Evolutionary conservation across 2,329 filamentous ascomycete species (phyloP), one percentile per base, ranked within the genome.

Genomic region (Didymella lethalis): DNA sequence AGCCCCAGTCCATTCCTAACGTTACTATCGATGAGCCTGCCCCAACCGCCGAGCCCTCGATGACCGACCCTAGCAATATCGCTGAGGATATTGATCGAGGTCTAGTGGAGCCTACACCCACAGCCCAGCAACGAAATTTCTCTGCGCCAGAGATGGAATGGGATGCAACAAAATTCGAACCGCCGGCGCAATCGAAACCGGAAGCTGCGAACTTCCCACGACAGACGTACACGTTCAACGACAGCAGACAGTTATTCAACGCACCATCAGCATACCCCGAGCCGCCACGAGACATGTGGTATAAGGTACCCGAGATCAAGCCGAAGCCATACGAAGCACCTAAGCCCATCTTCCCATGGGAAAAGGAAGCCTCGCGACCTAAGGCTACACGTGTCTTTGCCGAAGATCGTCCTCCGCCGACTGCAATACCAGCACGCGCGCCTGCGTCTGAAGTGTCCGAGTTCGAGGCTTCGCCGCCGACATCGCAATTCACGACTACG

Each of bases 331-430:
- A 86, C 47, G 82, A 88, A 64, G 85, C 81, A 61, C 85, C 88
- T 14, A 84, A 85, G 47, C 84, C 88, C 3, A 88, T 98, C 48
- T 99, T 99, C 76, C 95, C 95, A 0, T 99, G 95, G 95, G 95
- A 99, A 76, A 79, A 78, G 41, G 81, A 89, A 62, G 85, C 85
- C 16, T 80, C 88, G 57, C 86, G 85, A 61, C 84, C 89, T 12
- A 86, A 82, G 68, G 79, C 87, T 10, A 86, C 85, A 12, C 86
- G 91, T 65, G 83, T 88, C 12, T 95, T 93, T 70, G 79, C 81
- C 46, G 86, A 88, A 59, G 85, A 88, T 58, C 66, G 77, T 20
- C 62, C 69, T 26, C 71, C 75, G 11, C 85, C 68, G 14, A 63
- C 29, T 81, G 84, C 51, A 10, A 48, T 50, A 14, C 51, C 53